Evolutionary conservation across 1,284 basidiomycete genomes (phyloP).

Genomic region (Vanrija pseudolonga): DNA sequence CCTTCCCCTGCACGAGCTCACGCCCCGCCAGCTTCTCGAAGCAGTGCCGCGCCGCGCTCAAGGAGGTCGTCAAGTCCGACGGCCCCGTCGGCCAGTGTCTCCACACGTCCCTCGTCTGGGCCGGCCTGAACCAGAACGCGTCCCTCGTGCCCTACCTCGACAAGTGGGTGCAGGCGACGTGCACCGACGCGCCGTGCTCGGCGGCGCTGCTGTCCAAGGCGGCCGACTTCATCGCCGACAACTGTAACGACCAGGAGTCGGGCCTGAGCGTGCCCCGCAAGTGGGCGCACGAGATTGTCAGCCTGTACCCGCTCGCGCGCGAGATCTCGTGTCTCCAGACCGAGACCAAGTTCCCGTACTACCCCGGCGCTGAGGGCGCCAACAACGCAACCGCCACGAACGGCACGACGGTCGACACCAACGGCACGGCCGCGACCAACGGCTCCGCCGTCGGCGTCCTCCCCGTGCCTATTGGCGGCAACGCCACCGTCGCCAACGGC

Average conservation of each 20-base stretch:
- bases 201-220: constrained; percentile 33
- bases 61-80: constrained; percentile 8
- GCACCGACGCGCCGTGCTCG: constrained; percentile 36
- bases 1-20: neutral
- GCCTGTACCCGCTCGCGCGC: constrained; percentile 38
- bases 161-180: constrained; percentile 34
- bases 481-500: constrained; percentile 11
- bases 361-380: neutral
- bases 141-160: constrained; percentile 37
- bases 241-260: constrained; percentile 26
- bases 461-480: neutral
- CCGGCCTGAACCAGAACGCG: constrained; percentile 24
- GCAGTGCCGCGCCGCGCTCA: constrained; percentile 1
- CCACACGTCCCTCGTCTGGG: constrained; percentile 16
- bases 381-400: too few relatives aligned
- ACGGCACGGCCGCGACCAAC: neutral
- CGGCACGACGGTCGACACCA: too few relatives aligned
- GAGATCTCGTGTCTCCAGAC: constrained; percentile 46
- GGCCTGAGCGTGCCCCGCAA: constrained; percentile 17
- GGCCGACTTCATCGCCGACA: constrained; percentile 22
- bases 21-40: constrained; percentile 2
- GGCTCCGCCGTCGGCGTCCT: neutral
- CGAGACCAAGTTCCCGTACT: neutral
- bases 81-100: constrained; percentile 21
- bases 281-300: constrained; percentile 20